phyloP scores from a whole-genome alignment of 306 rosid genomes.

The Pachyrhizus erosus region DNA sequence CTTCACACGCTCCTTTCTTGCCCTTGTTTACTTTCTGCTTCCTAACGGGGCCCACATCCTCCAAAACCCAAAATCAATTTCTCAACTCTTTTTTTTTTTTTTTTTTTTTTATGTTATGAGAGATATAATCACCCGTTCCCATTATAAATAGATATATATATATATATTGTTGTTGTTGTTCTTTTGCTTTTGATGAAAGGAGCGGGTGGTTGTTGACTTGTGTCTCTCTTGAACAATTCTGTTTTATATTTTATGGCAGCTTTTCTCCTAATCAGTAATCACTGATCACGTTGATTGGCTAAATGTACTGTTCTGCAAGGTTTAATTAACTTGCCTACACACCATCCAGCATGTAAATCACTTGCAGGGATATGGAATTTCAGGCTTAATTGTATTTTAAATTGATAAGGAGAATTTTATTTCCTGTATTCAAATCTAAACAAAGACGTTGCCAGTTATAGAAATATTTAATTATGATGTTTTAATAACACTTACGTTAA shows the following conservation, averaged over 20 bases:
- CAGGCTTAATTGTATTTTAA: background rate
- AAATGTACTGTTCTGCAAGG: background rate
- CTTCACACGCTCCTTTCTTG: slow-evolving; percentile 65
- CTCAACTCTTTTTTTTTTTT: background rate
- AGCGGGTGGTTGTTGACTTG: slow-evolving; percentile 60
- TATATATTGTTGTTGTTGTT: too few species aligned
- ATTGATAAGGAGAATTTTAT: background rate
- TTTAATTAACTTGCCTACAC: background rate
- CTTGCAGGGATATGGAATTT: too few species aligned
- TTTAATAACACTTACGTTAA: background rate
- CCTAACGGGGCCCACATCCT: slow-evolving; percentile 38
- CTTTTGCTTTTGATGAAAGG: slow-evolving; percentile 64
- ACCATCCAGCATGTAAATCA: background rate
- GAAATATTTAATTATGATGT: background rate
- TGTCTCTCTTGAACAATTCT: too few species aligned
- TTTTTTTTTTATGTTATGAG: too few species aligned
- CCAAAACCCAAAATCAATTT: background rate
- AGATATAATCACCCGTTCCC: background rate
- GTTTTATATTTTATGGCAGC: background rate
- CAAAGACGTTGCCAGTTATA: background rate
- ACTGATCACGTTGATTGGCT: background rate
- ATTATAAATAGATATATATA: too few species aligned
- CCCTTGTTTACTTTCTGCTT: slow-evolving; percentile 37
- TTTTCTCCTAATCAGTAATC: slow-evolving; percentile 9
- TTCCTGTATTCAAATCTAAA: background rate